Evolutionary conservation across 305 asterid genomes (phyloP).

Genomic region (Plantago lanceolata): DNA sequence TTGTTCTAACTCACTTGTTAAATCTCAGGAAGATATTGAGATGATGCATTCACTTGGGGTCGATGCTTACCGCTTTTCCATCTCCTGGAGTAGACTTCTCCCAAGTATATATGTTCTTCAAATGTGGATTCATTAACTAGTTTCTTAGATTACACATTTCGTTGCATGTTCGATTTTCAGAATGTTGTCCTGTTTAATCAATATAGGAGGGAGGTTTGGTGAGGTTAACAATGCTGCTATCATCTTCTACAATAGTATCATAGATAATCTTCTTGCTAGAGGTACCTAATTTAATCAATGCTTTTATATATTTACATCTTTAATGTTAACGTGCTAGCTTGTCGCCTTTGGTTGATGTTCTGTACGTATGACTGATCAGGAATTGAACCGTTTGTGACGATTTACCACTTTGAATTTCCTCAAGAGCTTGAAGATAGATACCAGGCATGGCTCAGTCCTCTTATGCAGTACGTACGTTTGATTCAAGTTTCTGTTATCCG

Average conservation of each 20-base stretch:
- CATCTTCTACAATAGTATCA: constrained; percentile 51
- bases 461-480: constrained; percentile 58
- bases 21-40: constrained; percentile 73
- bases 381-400: constrained; percentile 74
- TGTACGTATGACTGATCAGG: constrained; percentile 33
- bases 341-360: constrained; percentile 2
- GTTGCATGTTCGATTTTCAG: neutral
- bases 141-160: neutral
- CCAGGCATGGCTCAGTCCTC: constrained; percentile 79
- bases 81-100: constrained; percentile 90
- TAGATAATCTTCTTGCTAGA: constrained; percentile 53
- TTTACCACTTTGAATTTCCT: constrained; percentile 73
- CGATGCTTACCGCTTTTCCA: constrained; percentile 69
- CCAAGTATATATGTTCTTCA: constrained; percentile 57
- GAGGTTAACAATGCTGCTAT: constrained; percentile 52
- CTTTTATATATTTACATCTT: neutral
- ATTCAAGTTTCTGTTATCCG: constrained; percentile 1
- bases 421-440: constrained; percentile 64
- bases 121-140: constrained; percentile 3
- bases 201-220: constrained; percentile 63
- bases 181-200: constrained; percentile 15
- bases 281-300: constrained; percentile 31
- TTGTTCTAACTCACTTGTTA: too few relatives aligned
- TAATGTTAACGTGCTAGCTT: neutral
- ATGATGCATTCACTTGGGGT: constrained; percentile 63